Percentiles rank a stretch among this genome's conserved stretches.
phyloP scores from a whole-genome alignment of 306 rosid species.

The Lathyrus tuberosus region DNA sequence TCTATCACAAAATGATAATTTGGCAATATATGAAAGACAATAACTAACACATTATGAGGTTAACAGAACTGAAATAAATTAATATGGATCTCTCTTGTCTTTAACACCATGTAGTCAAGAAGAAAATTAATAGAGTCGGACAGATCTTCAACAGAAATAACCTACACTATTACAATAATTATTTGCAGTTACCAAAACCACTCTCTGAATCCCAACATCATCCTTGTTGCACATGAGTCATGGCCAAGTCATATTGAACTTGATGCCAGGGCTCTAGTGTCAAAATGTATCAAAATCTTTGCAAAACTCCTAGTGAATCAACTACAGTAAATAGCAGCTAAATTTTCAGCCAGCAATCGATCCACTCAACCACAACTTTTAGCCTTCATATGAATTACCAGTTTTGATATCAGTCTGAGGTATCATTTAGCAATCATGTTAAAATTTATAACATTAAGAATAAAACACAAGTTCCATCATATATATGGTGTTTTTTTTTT shows the following conservation, averaged over 20 bases:
- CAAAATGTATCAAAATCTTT: not conserved
- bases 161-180: slow-evolving; percentile 12
- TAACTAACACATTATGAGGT: slow-evolving; percentile 21
- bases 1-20: slow-evolving; percentile 9
- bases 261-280: not conserved
- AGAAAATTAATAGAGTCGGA: not conserved
- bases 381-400: not conserved
- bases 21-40: slow-evolving; percentile 1
- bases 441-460: not conserved
- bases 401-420: slow-evolving; percentile 1
- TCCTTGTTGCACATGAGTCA: not conserved
- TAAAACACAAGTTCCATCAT: not conserved
- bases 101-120: slow-evolving; percentile 20
- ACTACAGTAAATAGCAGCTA: slow-evolving; percentile 9
- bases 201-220: slow-evolving; percentile 16
- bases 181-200: slow-evolving; percentile 14
- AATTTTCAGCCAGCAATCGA: slow-evolving; percentile 4
- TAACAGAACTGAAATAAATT: slow-evolving; percentile 13
- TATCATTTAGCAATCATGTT: not conserved
- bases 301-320: slow-evolving; percentile 6
- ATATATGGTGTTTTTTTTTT: not conserved
- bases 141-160: slow-evolving; percentile 10
- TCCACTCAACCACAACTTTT: slow-evolving; percentile 3
- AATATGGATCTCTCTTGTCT: slow-evolving; percentile 7
- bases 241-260: slow-evolving; percentile 19